Conservation (phyloP, 2,329 filamentous ascomycete species). For the Zasmidium citrigriseum region DNA sequence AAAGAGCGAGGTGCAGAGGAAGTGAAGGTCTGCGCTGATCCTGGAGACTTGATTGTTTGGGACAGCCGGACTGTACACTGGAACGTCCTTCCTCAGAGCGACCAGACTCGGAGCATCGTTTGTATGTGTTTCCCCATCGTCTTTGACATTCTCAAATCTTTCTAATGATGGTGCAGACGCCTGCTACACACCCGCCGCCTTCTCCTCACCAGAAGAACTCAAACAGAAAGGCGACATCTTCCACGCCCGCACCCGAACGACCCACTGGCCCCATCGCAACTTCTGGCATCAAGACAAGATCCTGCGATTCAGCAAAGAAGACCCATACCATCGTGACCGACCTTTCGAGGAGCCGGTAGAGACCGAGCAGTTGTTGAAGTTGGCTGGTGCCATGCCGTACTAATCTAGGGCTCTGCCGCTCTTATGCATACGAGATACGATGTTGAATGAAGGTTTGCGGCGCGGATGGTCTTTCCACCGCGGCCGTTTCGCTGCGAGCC, state of each 20-base stretch:
- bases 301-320: slow-evolving; percentile 13
- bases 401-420: background rate
- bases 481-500: background rate
- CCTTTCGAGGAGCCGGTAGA: slow-evolving; percentile 20
- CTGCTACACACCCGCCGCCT: slow-evolving; percentile 18
- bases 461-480: background rate
- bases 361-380: slow-evolving; percentile 17
- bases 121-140: slow-evolving; percentile 13
- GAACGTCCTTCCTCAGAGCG: slow-evolving; percentile 18
- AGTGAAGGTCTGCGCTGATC: slow-evolving; percentile 17
- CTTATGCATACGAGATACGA: no score
- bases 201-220: slow-evolving; percentile 13
- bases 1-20: slow-evolving; percentile 11
- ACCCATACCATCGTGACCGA: slow-evolving; percentile 15
- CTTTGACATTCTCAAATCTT: background rate
- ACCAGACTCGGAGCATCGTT: slow-evolving; percentile 18
- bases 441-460: no score
- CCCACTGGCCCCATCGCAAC: slow-evolving; percentile 17
- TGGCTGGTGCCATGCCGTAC: slow-evolving; percentile 16
- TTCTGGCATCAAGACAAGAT: slow-evolving; percentile 18
- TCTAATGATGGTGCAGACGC: slow-evolving; percentile 8
- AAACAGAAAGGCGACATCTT: slow-evolving; percentile 15
- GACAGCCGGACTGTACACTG: slow-evolving; percentile 48
- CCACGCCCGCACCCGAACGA: slow-evolving; percentile 11
- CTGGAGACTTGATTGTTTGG: slow-evolving; percentile 27